Conservation (phyloP, 306 rosid genomes). For the Quercus cerris region DNA sequence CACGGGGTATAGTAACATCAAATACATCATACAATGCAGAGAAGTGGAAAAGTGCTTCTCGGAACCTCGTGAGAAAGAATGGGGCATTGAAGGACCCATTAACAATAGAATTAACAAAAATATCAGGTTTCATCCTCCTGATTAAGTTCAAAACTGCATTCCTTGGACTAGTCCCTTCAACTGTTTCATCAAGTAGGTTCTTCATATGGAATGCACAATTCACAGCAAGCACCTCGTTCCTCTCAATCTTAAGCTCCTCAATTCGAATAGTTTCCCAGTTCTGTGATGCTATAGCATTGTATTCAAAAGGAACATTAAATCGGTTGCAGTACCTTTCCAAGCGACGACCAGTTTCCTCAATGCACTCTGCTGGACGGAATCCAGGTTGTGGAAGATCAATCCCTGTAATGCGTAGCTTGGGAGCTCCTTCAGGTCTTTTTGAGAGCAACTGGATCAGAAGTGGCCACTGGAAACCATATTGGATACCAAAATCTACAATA, state of each 20-base stretch:
- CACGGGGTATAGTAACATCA: neutral
- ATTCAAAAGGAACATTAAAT: conserved; percentile 68
- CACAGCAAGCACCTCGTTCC: neutral
- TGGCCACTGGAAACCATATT: conserved; percentile 79
- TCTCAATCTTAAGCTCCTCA: neutral
- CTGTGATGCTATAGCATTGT: conserved; percentile 22
- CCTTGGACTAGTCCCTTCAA: neutral
- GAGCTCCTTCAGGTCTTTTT: conserved; percentile 41
- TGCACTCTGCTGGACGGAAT: conserved; percentile 64
- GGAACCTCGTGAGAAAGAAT: neutral
- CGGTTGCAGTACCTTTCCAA: conserved; percentile 41
- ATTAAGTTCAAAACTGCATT: neutral
- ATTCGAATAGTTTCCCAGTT: neutral
- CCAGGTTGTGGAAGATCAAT: conserved; percentile 77
- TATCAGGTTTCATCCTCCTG: neutral
- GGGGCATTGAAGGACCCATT: neutral
- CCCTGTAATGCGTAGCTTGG: conserved; percentile 54
- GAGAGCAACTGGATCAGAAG: conserved; percentile 53
- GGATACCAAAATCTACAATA: conserved; percentile 66
- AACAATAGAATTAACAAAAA: neutral
- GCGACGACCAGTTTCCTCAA: conserved; percentile 72
- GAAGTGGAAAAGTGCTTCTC: neutral
- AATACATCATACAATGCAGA: neutral
- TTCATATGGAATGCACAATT: neutral
- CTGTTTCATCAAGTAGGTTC: neutral